Evolutionary conservation across 495 filamentous ascomycete species (phyloP).

Genomic region (Penicillium bialowiezense): DNA sequence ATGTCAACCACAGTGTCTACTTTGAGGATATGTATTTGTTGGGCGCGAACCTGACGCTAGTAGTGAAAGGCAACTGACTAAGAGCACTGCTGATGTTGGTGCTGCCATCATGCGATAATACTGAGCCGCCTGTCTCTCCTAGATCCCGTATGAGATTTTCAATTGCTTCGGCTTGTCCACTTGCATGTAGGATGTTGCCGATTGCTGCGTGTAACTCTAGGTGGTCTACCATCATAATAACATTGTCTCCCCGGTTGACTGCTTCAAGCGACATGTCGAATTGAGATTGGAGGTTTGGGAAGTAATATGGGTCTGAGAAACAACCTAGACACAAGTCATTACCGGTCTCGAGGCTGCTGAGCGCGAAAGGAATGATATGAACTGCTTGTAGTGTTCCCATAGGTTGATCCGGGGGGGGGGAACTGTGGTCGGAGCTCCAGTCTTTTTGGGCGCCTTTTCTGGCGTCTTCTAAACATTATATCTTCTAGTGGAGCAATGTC

Average conservation of each 20-base stretch:
- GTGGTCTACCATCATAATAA: background rate
- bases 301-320: slow-evolving; percentile 2
- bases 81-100: background rate
- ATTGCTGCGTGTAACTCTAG: slow-evolving; percentile 1
- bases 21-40: no score
- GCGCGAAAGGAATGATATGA: slow-evolving; percentile 14
- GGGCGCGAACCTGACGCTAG: background rate
- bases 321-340: no score
- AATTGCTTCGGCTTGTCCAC: background rate
- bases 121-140: background rate
- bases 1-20: no score
- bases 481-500: no score
- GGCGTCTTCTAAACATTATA: no score
- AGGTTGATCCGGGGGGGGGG: background rate
- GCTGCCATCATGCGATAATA: background rate
- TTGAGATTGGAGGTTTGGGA: background rate
- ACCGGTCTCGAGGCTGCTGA: slow-evolving; percentile 1
- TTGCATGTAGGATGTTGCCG: slow-evolving; percentile 5
- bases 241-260: background rate
- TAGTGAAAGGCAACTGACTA: background rate
- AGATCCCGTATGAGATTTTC: background rate
- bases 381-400: slow-evolving; percentile 2
- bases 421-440: background rate
- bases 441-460: no score
- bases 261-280: background rate